Conservation (phyloP, 495 filamentous ascomycete species). For the Tuber aestivum region DNA sequence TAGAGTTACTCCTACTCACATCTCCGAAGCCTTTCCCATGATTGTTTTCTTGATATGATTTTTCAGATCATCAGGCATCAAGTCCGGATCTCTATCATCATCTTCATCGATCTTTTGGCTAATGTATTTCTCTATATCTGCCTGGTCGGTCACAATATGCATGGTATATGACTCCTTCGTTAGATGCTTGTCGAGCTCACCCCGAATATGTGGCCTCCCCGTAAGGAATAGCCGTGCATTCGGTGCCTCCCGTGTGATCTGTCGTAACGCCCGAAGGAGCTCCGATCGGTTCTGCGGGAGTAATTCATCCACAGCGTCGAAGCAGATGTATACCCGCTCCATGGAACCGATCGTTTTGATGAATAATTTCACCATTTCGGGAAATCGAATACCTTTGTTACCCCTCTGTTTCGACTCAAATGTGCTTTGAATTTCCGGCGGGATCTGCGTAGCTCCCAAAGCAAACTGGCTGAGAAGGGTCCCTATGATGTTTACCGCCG, state of each 20-base stretch:
- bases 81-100: background rate
- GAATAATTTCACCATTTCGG: background rate
- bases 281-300: background rate
- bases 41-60: background rate
- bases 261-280: background rate
- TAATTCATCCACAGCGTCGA: background rate
- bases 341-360: background rate
- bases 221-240: background rate
- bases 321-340: background rate
- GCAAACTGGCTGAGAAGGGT: too few species aligned
- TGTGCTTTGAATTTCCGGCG: too few species aligned
- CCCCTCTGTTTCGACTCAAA: too few species aligned
- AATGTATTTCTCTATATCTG: background rate
- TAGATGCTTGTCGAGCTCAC: background rate
- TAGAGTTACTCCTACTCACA: background rate
- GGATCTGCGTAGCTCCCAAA: too few species aligned
- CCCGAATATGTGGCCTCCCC: background rate
- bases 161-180: background rate
- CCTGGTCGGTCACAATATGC: background rate
- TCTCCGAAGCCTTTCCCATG: background rate
- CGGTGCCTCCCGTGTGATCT: background rate
- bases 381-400: background rate
- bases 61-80: background rate
- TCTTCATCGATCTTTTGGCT: background rate
- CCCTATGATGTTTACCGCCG: too few species aligned